phyloP scores from a whole-genome alignment of 2,329 filamentous ascomycete species.

The Rhynchosporium agropyri region DNA sequence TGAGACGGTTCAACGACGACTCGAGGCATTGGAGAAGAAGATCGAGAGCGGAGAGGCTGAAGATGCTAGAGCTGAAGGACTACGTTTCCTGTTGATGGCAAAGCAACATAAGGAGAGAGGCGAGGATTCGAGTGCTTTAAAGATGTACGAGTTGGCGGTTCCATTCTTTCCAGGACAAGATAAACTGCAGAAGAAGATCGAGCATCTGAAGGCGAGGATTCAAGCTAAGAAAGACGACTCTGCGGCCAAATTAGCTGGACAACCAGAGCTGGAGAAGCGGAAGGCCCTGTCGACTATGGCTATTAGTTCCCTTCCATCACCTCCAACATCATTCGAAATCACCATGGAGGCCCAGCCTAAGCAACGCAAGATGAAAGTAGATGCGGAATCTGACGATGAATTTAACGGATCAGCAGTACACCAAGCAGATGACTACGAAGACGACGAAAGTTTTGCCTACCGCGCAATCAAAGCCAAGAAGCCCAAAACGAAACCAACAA shows the following conservation, averaged over 20 bases:
- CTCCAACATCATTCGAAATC: slow-evolving; percentile 33
- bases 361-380: slow-evolving; percentile 36
- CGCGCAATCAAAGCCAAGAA: slow-evolving; percentile 40
- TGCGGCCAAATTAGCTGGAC: slow-evolving; percentile 11
- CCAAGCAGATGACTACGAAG: slow-evolving; percentile 47
- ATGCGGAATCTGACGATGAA: slow-evolving; percentile 42
- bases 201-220: slow-evolving; percentile 59
- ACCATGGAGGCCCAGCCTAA: slow-evolving; percentile 19
- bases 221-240: slow-evolving; percentile 43
- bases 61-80: slow-evolving; percentile 76
- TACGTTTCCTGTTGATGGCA: slow-evolving; percentile 86
- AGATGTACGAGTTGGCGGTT: slow-evolving; percentile 83
- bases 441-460: slow-evolving; percentile 41
- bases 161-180: slow-evolving; percentile 85
- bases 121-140: slow-evolving; percentile 75
- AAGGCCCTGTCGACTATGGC: slow-evolving; percentile 33
- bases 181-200: slow-evolving; percentile 73
- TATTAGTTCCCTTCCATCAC: slow-evolving; percentile 32
- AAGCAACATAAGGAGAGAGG: slow-evolving; percentile 86
- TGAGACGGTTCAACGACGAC: slow-evolving; percentile 75
- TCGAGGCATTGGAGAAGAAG: slow-evolving; percentile 85
- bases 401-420: slow-evolving; percentile 39
- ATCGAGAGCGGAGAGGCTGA: slow-evolving; percentile 69
- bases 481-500: slow-evolving; percentile 39
- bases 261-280: slow-evolving; percentile 25